Evolutionary conservation across 2,329 filamentous ascomycete species (phyloP), one percentile per base, ranked within the genome.

Genomic region (Talaromyces albobiverticillius): DNA sequence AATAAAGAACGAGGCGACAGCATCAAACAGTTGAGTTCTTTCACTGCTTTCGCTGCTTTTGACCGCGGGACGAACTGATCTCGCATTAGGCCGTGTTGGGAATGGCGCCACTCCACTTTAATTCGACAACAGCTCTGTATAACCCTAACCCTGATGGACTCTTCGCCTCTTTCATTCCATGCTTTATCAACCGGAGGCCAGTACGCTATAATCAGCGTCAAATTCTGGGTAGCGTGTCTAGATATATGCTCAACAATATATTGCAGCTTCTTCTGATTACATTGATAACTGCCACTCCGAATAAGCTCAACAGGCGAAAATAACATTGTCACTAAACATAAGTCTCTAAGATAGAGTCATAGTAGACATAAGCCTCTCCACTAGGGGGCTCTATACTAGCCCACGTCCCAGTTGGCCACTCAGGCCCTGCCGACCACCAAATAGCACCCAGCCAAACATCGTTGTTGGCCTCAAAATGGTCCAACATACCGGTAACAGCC

Each of bases 391-490:
- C 80, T 61, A 82, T 73, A 43, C 62, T 71, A 50, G 68, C 80
- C 42, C 79, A 76, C 54, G 80, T 80, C 53, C 70, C 62, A 0
- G 62, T 74, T 1, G 29, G 29, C 78, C 76, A 72, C 70, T 68
- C 82, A 2, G 80, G 80, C 0, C 81, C 81, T 20, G 78, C 81
- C 26, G 76, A 76, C 80, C 81, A 83, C 78, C 78, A 83, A 1
- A 77, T 46, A 0, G 73, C 77, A 11, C 81, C 81, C 31, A 64
- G 67, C 81, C 81, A 82, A 2, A 82, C 78, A 66, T 82, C 79
- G 1, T 60, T 65, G 60, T 82, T 80, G 34, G 73, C 61, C 0
- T 63, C 68, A 60, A 83, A 58, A 62, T 78, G 79, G 23, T 66
- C 61, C 57, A 84, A 59, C 62, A 82, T 74, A 43, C 78, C 78